phyloP scores from a whole-genome alignment of 78 protist genomes.

The Planoprotostelium fungivorum region DNA sequence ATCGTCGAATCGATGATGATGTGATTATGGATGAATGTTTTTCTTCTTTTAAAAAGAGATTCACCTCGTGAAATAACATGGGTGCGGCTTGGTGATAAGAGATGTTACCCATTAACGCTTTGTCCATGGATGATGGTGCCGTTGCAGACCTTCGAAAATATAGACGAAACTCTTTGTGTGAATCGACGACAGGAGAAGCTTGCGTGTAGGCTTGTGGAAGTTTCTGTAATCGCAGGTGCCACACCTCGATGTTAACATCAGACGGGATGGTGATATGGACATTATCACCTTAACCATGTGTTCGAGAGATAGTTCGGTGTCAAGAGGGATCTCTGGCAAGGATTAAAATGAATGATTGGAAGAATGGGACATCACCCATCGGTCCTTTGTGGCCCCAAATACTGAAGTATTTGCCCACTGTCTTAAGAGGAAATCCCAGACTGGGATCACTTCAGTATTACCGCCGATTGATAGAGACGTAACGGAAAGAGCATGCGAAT shows the following conservation, averaged over 20 bases:
- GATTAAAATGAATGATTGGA: not conserved
- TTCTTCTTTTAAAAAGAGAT: too few species aligned
- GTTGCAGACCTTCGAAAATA: not conserved
- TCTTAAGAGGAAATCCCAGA: not conserved
- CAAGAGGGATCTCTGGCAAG: not conserved
- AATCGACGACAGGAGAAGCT: not conserved
- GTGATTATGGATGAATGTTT: not conserved
- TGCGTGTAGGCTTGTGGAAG: not conserved
- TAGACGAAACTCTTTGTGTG: not conserved
- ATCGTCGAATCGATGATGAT: not conserved
- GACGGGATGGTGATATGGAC: not conserved
- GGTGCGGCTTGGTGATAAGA: not conserved
- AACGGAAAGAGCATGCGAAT: too few species aligned
- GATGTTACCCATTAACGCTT: not conserved
- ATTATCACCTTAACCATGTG: not conserved
- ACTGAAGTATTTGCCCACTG: not conserved
- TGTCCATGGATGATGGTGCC: not conserved
- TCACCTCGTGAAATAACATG: not conserved
- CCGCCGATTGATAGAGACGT: not conserved
- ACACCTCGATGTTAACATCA: not conserved
- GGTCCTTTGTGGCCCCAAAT: not conserved
- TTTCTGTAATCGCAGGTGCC: not conserved
- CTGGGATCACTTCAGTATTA: not conserved
- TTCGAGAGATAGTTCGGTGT: not conserved
- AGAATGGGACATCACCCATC: not conserved